phyloP scores from a whole-genome alignment of 1,284 basidiomycete genomes.

The Inonotus obliquus region DNA sequence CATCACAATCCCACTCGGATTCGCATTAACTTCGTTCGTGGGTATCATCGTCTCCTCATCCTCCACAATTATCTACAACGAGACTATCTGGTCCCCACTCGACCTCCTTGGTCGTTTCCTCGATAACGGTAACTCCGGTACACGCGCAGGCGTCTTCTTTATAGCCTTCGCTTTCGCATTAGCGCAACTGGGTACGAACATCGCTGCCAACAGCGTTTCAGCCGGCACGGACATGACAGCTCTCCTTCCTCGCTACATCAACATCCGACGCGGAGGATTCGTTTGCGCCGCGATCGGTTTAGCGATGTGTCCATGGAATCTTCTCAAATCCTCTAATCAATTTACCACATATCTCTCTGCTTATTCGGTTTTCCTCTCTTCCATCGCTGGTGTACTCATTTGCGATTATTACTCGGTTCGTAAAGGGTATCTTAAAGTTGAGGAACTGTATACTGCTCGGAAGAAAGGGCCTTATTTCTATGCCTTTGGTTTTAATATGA shows the following conservation, averaged over 20 bases:
- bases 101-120: constrained; percentile 68
- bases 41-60: constrained; percentile 83
- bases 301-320: constrained; percentile 76
- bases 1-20: constrained; percentile 69
- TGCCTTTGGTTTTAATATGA: constrained; percentile 69
- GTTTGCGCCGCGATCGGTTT: constrained; percentile 73
- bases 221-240: constrained; percentile 85
- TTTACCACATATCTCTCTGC: constrained; percentile 84
- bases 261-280: constrained; percentile 82
- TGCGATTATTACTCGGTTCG: constrained; percentile 77
- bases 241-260: constrained; percentile 76
- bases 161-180: constrained; percentile 74
- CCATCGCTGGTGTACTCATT: constrained; percentile 80
- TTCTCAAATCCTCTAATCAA: constrained; percentile 69
- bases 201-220: constrained; percentile 81
- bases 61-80: constrained; percentile 72
- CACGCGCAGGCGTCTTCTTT: constrained; percentile 50
- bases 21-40: constrained; percentile 76
- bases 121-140: constrained; percentile 34
- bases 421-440: constrained; percentile 66
- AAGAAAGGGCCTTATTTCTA: constrained; percentile 73
- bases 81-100: constrained; percentile 78
- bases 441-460: constrained; percentile 62
- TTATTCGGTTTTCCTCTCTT: constrained; percentile 79
- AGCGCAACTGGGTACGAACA: constrained; percentile 70